Evolutionary conservation across 176 grass and related monocot genomes (phyloP).

Genomic region (Thalia dealbata): DNA sequence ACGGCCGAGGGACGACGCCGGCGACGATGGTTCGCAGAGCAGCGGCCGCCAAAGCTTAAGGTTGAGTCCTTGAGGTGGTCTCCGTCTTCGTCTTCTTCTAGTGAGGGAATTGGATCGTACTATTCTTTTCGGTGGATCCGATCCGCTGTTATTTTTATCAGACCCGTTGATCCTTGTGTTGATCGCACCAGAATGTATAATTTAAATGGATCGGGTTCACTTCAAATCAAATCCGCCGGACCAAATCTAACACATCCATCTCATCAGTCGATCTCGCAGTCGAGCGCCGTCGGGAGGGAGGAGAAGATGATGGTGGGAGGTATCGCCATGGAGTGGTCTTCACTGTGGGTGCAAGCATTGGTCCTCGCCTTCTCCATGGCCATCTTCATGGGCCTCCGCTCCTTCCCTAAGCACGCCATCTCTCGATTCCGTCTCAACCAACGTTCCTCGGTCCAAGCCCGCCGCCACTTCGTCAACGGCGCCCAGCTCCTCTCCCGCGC

Average conservation of each 20-base stretch:
- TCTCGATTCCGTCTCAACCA: slow-evolving; percentile 33
- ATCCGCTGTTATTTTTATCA: too few relatives aligned
- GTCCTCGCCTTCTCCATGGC: slow-evolving; percentile 46
- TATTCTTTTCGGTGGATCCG: too few relatives aligned
- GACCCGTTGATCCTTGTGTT: too few relatives aligned
- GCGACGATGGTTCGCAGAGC: too few relatives aligned
- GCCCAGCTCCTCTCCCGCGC: slow-evolving; percentile 69
- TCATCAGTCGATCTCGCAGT: not conserved
- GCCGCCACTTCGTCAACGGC: slow-evolving; percentile 61
- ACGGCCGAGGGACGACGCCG: too few relatives aligned
- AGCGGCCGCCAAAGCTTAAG: too few relatives aligned
- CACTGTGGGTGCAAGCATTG: slow-evolving; percentile 34
- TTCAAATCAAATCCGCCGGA: too few relatives aligned
- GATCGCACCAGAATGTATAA: too few relatives aligned
- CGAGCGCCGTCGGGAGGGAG: not conserved
- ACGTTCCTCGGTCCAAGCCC: slow-evolving; percentile 36
- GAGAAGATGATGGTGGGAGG: not conserved
- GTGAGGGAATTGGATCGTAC: too few relatives aligned
- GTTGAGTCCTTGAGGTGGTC: not conserved
- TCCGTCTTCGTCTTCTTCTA: not conserved
- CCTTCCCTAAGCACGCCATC: slow-evolving; percentile 41
- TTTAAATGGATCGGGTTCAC: too few relatives aligned
- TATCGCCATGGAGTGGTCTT: not conserved
- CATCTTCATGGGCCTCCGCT: slow-evolving; percentile 55
- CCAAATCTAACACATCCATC: too few relatives aligned